Conservation (phyloP, 257 asterid species). For the Fraxinus cuspidata region DNA sequence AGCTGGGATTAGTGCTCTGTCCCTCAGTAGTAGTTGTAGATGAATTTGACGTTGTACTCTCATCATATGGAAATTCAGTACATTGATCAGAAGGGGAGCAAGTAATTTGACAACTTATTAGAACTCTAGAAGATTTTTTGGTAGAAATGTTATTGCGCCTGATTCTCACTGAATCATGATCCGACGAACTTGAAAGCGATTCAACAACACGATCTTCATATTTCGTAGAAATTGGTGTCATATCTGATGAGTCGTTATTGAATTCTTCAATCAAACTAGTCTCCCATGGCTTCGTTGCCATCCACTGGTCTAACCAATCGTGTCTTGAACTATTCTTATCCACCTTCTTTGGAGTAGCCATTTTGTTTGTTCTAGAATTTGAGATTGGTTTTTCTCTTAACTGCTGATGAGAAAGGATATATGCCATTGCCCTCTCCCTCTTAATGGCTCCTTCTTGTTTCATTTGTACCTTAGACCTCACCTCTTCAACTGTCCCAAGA, state of each 20-base stretch:
- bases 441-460: constrained; percentile 83
- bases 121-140: constrained; percentile 46
- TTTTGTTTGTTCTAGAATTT: constrained; percentile 34
- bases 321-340: constrained; percentile 38
- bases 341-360: constrained; percentile 32
- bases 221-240: constrained; percentile 37
- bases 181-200: constrained; percentile 44
- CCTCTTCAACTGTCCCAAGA: constrained; percentile 67
- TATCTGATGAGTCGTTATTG: constrained; percentile 34
- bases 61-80: constrained; percentile 55
- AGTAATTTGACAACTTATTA: constrained; percentile 45
- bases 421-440: constrained; percentile 83
- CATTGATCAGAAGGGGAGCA: constrained; percentile 61
- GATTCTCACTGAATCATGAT: constrained; percentile 35
- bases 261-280: constrained; percentile 38
- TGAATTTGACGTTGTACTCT: constrained; percentile 70
- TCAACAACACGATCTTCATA: constrained; percentile 21
- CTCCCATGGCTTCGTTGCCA: constrained; percentile 68
- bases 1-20: constrained; percentile 43
- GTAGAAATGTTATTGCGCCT: constrained; percentile 41
- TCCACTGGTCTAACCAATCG: constrained; percentile 80
- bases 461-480: constrained; percentile 72
- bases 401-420: constrained; percentile 68
- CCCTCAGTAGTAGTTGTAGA: constrained; percentile 61
- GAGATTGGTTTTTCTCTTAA: constrained; percentile 38